A percentile compares a stretch with the other conserved stretches of the same genome.
Evolutionary conservation across 805 yeast species (phyloP).

Genomic region (Deakozyma indianensis): DNA sequence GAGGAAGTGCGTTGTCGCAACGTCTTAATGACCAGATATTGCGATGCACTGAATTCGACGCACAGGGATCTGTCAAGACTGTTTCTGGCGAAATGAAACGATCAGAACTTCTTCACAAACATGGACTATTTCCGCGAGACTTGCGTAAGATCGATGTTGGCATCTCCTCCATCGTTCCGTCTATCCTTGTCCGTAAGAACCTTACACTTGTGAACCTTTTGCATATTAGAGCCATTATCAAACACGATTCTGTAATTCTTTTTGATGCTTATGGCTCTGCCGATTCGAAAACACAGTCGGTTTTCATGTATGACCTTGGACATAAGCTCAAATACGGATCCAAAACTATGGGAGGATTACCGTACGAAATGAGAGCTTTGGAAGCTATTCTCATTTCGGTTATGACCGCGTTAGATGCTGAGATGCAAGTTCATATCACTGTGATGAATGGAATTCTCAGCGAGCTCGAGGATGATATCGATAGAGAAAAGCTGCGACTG

Average conservation of each 20-base stretch:
- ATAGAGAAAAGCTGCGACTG: constrained; percentile 62
- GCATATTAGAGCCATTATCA: constrained; percentile 83
- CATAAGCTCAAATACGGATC: constrained; percentile 37
- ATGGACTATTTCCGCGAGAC: constrained; percentile 79
- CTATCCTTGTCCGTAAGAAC: constrained; percentile 62
- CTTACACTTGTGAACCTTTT: constrained; percentile 72
- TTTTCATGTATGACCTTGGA: constrained; percentile 71
- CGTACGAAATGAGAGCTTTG: constrained; percentile 82
- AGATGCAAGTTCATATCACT: constrained; percentile 71
- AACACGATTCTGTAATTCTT: constrained; percentile 60
- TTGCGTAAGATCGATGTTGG: constrained; percentile 77
- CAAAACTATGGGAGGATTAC: constrained; percentile 31
- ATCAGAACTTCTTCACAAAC: constrained; percentile 53
- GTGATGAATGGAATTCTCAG: constrained; percentile 58
- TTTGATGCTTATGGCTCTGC: constrained; percentile 60
- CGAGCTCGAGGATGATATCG: constrained; percentile 73
- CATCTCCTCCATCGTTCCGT: constrained; percentile 74
- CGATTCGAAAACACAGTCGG: constrained; percentile 52
- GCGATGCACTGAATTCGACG: constrained; percentile 71
- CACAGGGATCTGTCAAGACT: constrained; percentile 49
- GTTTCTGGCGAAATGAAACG: constrained; percentile 64
- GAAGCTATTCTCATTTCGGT: constrained; percentile 79
- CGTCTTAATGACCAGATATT: constrained; percentile 24
- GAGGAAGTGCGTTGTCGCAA: not conserved
- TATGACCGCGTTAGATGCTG: constrained; percentile 63